A percentile compares a stretch with the other conserved stretches of the same genome.
These are phyloP conservation scores for Toxoplasma gondii DNA, from an alignment of 169 alveolate species.

Conservation along the genomic window DNA sequence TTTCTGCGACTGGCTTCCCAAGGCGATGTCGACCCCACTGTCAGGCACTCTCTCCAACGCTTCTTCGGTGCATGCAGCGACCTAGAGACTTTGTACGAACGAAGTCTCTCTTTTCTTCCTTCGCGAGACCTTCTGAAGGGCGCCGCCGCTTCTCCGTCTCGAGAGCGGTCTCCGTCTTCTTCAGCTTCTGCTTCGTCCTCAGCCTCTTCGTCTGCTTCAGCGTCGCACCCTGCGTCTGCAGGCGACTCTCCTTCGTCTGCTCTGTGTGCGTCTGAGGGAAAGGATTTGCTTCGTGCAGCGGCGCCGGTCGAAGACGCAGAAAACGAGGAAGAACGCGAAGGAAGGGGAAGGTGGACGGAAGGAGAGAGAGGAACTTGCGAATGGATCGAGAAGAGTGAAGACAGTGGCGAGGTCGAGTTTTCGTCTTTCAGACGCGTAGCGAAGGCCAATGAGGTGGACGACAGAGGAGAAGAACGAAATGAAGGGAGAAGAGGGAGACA, in stretches of 20 bases:
- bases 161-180: too few species aligned
- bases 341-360: background rate
- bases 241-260: background rate
- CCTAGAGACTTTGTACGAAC: background rate
- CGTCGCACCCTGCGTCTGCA: background rate
- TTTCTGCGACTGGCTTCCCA: background rate
- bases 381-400: background rate
- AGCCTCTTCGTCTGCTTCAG: background rate
- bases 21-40: background rate
- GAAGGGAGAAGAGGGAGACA: background rate
- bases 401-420: background rate
- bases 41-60: background rate
- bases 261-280: background rate
- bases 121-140: too few species aligned
- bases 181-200: background rate
- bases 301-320: background rate
- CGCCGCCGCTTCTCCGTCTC: too few species aligned
- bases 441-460: background rate
- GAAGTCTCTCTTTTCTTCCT: background rate
- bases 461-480: background rate
- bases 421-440: background rate
- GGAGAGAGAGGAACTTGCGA: background rate
- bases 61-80: background rate
- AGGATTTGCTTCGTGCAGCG: background rate
- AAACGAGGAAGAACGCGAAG: background rate